Evolutionary conservation across 495 filamentous ascomycete species (phyloP).

Genomic region (Thozetella sp.): DNA sequence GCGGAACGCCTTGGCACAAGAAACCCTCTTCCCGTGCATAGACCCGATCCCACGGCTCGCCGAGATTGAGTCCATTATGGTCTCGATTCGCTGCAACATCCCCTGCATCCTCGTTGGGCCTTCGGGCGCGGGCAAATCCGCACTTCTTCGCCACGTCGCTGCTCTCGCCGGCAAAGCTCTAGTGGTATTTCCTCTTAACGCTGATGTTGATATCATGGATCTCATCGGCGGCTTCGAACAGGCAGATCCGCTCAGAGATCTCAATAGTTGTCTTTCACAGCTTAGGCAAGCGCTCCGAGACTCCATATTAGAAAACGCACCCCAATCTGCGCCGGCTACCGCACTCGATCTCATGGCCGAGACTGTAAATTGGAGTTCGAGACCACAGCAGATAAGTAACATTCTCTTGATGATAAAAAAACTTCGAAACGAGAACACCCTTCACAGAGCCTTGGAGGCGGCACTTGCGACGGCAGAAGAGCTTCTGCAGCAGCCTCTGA

Average conservation of each 20-base stretch:
- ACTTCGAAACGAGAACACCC: conserved; percentile 20
- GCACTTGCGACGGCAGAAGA: conserved; percentile 28
- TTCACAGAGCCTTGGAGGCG: conserved; percentile 21
- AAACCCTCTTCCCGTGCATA: conserved; percentile 53
- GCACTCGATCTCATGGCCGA: conserved; percentile 43
- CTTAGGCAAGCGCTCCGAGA: conserved; percentile 56
- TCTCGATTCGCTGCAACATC: conserved; percentile 82
- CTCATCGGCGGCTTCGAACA: conserved; percentile 97
- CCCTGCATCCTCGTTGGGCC: conserved; percentile 87
- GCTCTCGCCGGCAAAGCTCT: conserved; percentile 71
- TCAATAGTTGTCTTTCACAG: conserved; percentile 55
- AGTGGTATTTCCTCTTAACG: conserved; percentile 80
- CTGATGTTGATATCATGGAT: conserved; percentile 95
- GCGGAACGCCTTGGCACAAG: conserved; percentile 60
- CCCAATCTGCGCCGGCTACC: conserved; percentile 37
- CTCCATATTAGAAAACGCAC: conserved; percentile 51
- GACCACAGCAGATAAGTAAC: conserved; percentile 23
- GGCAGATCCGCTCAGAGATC: conserved; percentile 73
- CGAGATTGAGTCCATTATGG: conserved; percentile 81
- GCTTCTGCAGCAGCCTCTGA: conserved; percentile 42
- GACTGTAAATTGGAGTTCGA: conserved; percentile 23
- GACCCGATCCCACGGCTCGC: conserved; percentile 60
- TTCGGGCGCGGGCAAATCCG: conserved; percentile 85
- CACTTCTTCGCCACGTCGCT: conserved; percentile 77
- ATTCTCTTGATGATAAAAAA: conserved; percentile 30